These are phyloP conservation scores for Clarireedia paspali DNA, from an alignment of 2,329 filamentous ascomycete genomes.

Conservation along the genomic window DNA sequence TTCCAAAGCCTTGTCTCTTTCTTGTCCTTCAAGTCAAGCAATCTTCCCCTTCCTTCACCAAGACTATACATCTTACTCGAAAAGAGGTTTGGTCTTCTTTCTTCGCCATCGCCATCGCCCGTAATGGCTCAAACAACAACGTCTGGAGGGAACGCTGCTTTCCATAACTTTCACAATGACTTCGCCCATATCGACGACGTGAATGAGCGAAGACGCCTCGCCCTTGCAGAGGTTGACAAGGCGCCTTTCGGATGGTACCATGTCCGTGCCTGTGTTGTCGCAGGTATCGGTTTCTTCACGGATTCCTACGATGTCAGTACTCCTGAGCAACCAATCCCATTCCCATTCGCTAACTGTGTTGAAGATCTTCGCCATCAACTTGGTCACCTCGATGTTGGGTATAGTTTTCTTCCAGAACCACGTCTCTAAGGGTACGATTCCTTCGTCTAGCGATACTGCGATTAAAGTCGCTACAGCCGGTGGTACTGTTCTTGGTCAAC, in stretches of 20 bases:
- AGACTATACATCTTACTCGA: background rate
- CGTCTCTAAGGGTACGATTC: constrained; percentile 45
- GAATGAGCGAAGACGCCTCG: constrained; percentile 70
- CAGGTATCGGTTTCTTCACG: constrained; percentile 82
- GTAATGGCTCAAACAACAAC: constrained; percentile 41
- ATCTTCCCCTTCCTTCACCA: background rate
- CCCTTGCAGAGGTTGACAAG: constrained; percentile 74
- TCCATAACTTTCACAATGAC: constrained; percentile 73
- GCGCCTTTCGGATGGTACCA: constrained; percentile 77
- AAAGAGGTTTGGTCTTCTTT: background rate
- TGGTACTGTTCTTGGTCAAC: constrained; percentile 76
- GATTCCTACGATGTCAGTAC: constrained; percentile 76
- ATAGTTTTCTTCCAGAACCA: constrained; percentile 23
- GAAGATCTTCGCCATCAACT: constrained; percentile 28
- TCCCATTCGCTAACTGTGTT: constrained; percentile 10
- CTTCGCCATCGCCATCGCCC: constrained; percentile 58
- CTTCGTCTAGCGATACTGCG: constrained; percentile 62
- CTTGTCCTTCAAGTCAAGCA: constrained; percentile 14
- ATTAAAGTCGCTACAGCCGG: constrained; percentile 82
- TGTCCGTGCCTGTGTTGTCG: constrained; percentile 66
- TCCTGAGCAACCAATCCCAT: constrained; percentile 29
- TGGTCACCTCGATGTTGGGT: constrained; percentile 27
- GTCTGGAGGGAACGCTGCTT: constrained; percentile 59
- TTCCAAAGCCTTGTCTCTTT: background rate
- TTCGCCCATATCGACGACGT: constrained; percentile 59